A percentile compares a stretch with the other conserved stretches of the same genome.
Conservation (phyloP, 2,329 filamentous ascomycete species). For the Pyrenochaeta sp. region DNA sequence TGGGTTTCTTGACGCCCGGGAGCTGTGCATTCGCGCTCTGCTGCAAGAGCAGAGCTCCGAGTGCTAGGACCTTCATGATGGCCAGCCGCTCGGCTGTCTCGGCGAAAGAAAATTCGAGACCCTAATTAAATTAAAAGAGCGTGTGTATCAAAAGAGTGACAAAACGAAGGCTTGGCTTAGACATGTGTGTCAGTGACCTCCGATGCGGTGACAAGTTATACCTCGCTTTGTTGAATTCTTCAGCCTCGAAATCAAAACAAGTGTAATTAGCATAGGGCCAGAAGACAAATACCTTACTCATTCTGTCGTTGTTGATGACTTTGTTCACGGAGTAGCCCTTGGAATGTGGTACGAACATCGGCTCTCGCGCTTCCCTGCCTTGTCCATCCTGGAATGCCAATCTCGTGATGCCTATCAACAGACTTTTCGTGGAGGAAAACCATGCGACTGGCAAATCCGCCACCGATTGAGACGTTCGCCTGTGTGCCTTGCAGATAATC, state of each 20-base stretch:
- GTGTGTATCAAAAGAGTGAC: conserved; percentile 28
- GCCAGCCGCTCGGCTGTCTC: conserved; percentile 2
- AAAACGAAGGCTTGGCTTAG: conserved; percentile 24
- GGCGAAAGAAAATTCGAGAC: conserved; percentile 7
- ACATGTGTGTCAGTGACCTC: conserved; percentile 27
- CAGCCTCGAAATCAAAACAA: conserved; percentile 26
- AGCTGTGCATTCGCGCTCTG: conserved; percentile 18
- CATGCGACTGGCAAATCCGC: not conserved
- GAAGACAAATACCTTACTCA: not conserved
- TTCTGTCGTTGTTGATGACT: not conserved
- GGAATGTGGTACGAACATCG: conserved; percentile 15
- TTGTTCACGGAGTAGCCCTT: not conserved
- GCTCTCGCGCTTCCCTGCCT: not conserved
- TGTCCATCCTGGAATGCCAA: conserved; percentile 1
- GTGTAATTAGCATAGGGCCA: not conserved
- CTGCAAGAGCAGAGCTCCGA: conserved; percentile 23
- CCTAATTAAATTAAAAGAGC: conserved; percentile 18
- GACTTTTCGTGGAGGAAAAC: not conserved
- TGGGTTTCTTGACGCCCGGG: too few relatives aligned
- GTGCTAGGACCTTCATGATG: conserved; percentile 25
- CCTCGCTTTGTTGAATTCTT: conserved; percentile 25
- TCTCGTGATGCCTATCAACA: not conserved
- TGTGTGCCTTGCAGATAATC: not conserved
- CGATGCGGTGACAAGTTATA: conserved; percentile 26
- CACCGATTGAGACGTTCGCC: not conserved